phyloP scores from a whole-genome alignment of 192 early-diverging fungal species.

The Thoreauomyces humboldtii region DNA sequence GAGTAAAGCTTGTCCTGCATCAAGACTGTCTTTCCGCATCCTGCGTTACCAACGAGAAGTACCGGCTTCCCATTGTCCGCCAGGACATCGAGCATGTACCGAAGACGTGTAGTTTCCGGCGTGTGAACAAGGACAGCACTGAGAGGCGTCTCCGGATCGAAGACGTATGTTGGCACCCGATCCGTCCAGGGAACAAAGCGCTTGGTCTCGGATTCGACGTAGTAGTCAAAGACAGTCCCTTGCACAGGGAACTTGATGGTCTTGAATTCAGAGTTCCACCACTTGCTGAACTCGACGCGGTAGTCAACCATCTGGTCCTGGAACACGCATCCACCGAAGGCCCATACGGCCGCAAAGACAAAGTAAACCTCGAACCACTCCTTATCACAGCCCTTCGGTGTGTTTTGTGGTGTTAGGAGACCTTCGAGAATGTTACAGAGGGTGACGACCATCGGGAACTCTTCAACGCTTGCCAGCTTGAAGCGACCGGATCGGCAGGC shows the following conservation, averaged over 20 bases:
- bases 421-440: slow-evolving; percentile 66
- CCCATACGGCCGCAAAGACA: slow-evolving; percentile 66
- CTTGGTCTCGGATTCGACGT: slow-evolving; percentile 55
- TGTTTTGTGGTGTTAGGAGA: slow-evolving; percentile 57
- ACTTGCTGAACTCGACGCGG: slow-evolving; percentile 59
- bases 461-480: slow-evolving; percentile 64
- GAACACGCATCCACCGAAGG: slow-evolving; percentile 62
- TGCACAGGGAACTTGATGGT: slow-evolving; percentile 55
- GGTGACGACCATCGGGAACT: slow-evolving; percentile 58
- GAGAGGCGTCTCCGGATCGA: slow-evolving; percentile 58
- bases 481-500: slow-evolving; percentile 54
- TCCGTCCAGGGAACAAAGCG: slow-evolving; percentile 66
- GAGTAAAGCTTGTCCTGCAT: slow-evolving; percentile 65
- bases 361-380: slow-evolving; percentile 72
- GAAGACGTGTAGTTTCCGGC: slow-evolving; percentile 56
- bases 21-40: slow-evolving; percentile 64
- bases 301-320: slow-evolving; percentile 64
- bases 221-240: slow-evolving; percentile 68
- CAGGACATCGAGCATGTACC: slow-evolving; percentile 58
- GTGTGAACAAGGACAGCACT: slow-evolving; percentile 60
- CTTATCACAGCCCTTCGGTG: slow-evolving; percentile 68
- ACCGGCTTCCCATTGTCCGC: slow-evolving; percentile 64
- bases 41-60: slow-evolving; percentile 60
- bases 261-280: slow-evolving; percentile 69
- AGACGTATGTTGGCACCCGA: slow-evolving; percentile 48